phyloP scores from a whole-genome alignment of 2,329 filamentous ascomycete species.

The Penicillium freii region DNA sequence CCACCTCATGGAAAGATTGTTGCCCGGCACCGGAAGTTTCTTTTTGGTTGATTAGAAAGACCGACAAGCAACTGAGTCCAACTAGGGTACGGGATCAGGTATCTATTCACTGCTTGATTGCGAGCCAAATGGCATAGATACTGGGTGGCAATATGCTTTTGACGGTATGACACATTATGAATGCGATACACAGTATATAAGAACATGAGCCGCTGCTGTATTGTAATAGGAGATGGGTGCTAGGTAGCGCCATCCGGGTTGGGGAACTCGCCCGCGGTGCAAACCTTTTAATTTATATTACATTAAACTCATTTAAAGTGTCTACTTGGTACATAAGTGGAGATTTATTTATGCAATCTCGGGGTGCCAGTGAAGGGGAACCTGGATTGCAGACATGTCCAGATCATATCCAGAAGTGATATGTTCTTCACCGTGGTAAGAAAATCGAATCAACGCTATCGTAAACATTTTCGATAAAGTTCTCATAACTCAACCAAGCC shows the following conservation, averaged over 20 bases:
- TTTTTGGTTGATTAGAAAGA: background rate
- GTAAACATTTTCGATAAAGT: conserved; percentile 30
- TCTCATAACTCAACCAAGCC: conserved; percentile 31
- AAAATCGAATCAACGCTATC: conserved; percentile 26
- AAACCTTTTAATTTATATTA: background rate
- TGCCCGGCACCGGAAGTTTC: background rate
- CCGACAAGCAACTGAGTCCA: no score
- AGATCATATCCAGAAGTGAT: no score
- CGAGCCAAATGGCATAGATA: background rate
- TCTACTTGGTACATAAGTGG: background rate
- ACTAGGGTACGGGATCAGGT: background rate
- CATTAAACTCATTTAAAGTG: background rate
- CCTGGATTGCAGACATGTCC: no score
- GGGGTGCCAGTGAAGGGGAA: no score
- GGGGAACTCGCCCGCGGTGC: background rate
- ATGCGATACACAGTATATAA: no score
- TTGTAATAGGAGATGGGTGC: no score
- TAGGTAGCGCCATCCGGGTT: background rate
- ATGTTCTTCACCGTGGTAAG: conserved; percentile 11
- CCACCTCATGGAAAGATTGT: background rate
- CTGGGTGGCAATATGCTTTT: background rate
- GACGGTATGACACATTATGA: background rate
- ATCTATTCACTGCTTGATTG: background rate
- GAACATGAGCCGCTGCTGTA: background rate
- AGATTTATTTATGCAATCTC: background rate